Evolutionary conservation across 208 protist genomes (phyloP).

Genomic region (Acanthamoeba royreba): DNA sequence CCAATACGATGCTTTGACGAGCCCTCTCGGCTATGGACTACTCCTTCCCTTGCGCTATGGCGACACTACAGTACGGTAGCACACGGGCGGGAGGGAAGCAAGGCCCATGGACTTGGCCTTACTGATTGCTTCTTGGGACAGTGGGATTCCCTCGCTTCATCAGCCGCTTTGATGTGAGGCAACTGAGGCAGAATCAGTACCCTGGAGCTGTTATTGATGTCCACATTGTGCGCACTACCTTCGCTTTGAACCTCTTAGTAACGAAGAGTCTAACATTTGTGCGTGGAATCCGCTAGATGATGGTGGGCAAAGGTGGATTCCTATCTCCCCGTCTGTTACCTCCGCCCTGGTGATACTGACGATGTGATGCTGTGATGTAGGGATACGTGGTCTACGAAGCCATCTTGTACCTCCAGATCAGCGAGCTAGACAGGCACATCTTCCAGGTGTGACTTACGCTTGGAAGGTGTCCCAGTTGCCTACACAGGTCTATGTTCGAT

Average conservation of each 20-base stretch:
- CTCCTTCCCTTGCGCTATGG: background rate
- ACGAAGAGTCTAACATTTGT: background rate
- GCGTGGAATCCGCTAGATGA: too few species aligned
- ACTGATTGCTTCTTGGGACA: background rate
- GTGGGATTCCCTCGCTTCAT: background rate
- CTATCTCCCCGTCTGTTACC: too few species aligned
- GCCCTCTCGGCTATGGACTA: background rate
- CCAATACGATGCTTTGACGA: background rate
- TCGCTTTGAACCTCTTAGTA: background rate
- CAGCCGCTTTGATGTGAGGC: background rate
- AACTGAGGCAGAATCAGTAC: background rate
- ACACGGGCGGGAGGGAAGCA: background rate
- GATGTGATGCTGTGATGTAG: too few species aligned
- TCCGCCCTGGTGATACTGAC: too few species aligned
- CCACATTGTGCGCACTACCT: background rate
- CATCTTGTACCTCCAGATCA: background rate
- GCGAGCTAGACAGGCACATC: background rate
- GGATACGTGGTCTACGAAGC: background rate
- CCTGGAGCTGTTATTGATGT: background rate
- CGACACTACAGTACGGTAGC: background rate
- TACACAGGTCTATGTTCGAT: background rate
- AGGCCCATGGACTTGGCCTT: background rate
- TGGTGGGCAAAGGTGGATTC: too few species aligned
- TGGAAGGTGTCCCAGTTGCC: background rate
- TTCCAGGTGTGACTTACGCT: background rate